These are phyloP conservation scores for Cyclaneusma minus DNA, from an alignment of 2,329 filamentous ascomycete species.

Conservation along the genomic window DNA sequence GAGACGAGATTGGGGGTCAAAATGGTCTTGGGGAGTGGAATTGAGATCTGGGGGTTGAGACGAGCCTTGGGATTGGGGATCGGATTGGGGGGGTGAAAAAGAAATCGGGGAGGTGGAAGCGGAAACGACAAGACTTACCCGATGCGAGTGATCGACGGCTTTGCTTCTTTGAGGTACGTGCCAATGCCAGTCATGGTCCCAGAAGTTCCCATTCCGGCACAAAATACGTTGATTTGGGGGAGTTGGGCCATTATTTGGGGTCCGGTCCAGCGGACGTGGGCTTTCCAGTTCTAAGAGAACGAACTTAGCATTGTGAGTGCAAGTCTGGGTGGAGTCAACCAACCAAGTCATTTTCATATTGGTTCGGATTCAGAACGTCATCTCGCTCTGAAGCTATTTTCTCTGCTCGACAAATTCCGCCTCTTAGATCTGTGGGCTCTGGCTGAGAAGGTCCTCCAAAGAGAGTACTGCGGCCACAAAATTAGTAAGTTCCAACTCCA, in stretches of 20 bases:
- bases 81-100: constrained; percentile 1
- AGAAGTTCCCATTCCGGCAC: constrained; percentile 40
- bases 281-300: constrained; percentile 30
- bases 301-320: constrained; percentile 6
- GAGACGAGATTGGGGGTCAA: too few relatives aligned
- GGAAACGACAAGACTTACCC: constrained; percentile 8
- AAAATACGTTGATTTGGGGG: constrained; percentile 38
- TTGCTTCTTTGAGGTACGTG: constrained; percentile 24
- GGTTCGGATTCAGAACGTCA: constrained; percentile 33
- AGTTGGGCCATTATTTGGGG: constrained; percentile 40
- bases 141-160: constrained; percentile 17
- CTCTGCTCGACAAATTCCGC: constrained; percentile 33
- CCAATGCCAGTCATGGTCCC: constrained; percentile 27
- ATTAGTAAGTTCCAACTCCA: too few relatives aligned
- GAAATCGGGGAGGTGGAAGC: too few relatives aligned
- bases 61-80: constrained; percentile 17
- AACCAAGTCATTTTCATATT: constrained; percentile 36
- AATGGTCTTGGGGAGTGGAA: constrained; percentile 34
- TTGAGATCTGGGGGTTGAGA: constrained; percentile 33
- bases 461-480: constrained; percentile 24
- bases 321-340: constrained; percentile 18
- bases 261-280: constrained; percentile 42
- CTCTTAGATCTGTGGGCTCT: constrained; percentile 34
- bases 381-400: constrained; percentile 25
- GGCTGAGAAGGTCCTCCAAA: constrained; percentile 44